phyloP scores from a whole-genome alignment of 106 monocot genomes.

The Apostasia ramifera region DNA sequence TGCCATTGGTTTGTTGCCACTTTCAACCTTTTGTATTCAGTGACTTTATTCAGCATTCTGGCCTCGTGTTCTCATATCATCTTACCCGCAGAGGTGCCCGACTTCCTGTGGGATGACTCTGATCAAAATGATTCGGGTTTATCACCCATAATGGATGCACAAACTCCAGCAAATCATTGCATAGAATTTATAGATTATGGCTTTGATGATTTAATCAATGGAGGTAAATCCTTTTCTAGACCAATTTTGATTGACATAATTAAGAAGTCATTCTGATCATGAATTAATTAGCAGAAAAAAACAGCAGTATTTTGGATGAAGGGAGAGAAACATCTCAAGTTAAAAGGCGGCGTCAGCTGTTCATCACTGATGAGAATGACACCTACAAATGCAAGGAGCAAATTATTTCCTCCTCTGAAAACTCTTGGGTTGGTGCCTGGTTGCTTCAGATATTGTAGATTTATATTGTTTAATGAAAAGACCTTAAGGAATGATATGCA shows the following conservation, averaged over 20 bases:
- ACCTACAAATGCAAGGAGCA: neutral
- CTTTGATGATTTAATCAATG: neutral
- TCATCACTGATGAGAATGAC: neutral
- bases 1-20: neutral
- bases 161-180: neutral
- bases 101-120: constrained; percentile 3
- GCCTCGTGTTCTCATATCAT: neutral
- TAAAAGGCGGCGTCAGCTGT: neutral
- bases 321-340: neutral
- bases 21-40: neutral
- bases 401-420: constrained; percentile 1
- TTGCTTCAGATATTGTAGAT: too few relatives aligned
- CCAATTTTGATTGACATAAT: too few relatives aligned
- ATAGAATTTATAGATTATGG: neutral
- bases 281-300: neutral
- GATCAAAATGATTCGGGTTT: neutral
- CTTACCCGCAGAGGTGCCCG: neutral
- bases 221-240: neutral
- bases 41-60: neutral
- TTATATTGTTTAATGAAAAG: too few relatives aligned
- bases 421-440: neutral
- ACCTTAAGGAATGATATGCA: too few relatives aligned
- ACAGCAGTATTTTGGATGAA: neutral
- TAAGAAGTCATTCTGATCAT: neutral
- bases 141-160: neutral